Conservation (phyloP, 768 basidiomycete species). For the Harrya chromipes region DNA sequence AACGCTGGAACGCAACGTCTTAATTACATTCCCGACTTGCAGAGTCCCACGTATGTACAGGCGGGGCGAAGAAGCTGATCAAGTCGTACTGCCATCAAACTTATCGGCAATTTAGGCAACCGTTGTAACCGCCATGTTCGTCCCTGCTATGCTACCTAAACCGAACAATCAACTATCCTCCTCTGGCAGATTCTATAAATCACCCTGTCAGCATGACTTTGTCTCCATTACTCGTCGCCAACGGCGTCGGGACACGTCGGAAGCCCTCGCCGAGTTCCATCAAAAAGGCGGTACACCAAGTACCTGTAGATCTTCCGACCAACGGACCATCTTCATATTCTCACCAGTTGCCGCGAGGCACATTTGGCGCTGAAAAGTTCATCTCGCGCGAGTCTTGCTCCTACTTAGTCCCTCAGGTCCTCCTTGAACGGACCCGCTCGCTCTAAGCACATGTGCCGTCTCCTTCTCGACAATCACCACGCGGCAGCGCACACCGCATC, state of each 20-base stretch:
- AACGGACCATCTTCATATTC: background rate
- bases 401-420: too few species aligned
- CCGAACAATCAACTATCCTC: constrained; percentile 1
- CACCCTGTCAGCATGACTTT: constrained; percentile 1
- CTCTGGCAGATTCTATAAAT: constrained; percentile 3
- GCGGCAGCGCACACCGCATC: background rate
- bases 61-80: constrained; percentile 35
- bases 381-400: too few species aligned
- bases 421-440: too few species aligned
- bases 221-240: background rate
- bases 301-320: constrained; percentile 16
- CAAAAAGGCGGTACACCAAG: constrained; percentile 17
- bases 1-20: constrained; percentile 21
- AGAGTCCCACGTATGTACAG: constrained; percentile 38
- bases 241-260: constrained; percentile 12
- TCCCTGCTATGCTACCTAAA: constrained; percentile 14
- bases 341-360: background rate
- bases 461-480: constrained; percentile 17
- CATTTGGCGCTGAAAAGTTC: background rate
- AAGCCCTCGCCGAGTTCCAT: background rate
- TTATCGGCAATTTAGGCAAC: constrained; percentile 21
- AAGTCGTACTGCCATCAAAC: constrained; percentile 30
- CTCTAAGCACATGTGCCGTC: background rate
- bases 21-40: constrained; percentile 29
- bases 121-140: constrained; percentile 10